Evolutionary conservation across 495 filamentous ascomycete genomes (phyloP).

Genomic region (Hyaloscypha hepaticicola): DNA sequence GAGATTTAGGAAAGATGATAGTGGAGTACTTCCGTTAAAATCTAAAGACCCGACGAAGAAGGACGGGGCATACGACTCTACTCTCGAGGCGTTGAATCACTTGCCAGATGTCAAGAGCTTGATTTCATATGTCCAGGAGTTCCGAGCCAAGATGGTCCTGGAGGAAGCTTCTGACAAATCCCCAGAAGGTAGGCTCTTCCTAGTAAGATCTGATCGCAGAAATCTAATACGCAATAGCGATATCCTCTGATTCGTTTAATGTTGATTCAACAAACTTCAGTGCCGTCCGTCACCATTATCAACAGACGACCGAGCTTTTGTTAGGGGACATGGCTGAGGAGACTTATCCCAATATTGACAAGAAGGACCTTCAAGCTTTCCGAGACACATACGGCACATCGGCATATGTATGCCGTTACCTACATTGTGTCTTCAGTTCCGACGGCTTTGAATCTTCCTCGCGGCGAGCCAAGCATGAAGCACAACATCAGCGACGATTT

Average conservation of each 20-base stretch:
- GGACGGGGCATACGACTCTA: not conserved
- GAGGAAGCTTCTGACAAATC: slow-evolving; percentile 6
- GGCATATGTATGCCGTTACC: slow-evolving; percentile 7
- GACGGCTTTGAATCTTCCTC: slow-evolving; percentile 14
- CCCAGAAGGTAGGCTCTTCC: slow-evolving; percentile 2
- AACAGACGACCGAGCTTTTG: slow-evolving; percentile 4
- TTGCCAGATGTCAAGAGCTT: slow-evolving; percentile 3
- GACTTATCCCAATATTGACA: slow-evolving; percentile 5
- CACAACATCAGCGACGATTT: slow-evolving; percentile 9
- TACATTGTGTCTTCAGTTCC: slow-evolving; percentile 13
- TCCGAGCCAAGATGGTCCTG: slow-evolving; percentile 3
- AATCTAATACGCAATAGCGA: not conserved
- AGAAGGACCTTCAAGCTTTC: slow-evolving; percentile 5
- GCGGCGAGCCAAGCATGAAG: slow-evolving; percentile 8
- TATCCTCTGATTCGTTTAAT: not conserved
- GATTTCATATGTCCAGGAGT: not conserved
- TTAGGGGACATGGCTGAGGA: not conserved
- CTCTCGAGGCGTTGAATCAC: slow-evolving; percentile 2
- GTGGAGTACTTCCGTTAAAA: not conserved
- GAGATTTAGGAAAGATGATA: slow-evolving; percentile 17
- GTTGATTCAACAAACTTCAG: slow-evolving; percentile 14
- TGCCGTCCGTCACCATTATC: slow-evolving; percentile 10
- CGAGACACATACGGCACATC: slow-evolving; percentile 12
- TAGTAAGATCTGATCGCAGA: not conserved
- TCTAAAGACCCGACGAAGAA: not conserved